Base-by-base conservation (phyloP, 192 early-diverging fungal genomes). In the Rhizophagus sp. region DNA sequence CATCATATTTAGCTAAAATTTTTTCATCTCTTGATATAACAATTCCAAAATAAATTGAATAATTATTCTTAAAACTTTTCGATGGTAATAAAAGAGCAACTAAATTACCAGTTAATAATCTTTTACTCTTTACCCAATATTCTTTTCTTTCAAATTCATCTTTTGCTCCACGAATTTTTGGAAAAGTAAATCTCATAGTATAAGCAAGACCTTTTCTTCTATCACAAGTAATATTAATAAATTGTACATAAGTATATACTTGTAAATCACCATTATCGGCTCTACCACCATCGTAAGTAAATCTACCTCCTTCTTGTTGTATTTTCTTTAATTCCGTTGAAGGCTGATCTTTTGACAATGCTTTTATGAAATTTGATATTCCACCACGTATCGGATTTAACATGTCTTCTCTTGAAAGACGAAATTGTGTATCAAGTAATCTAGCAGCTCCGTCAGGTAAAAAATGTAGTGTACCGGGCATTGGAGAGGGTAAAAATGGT, bases 401-500 rank as follows among this genome's bases (percentile, higher is more conserved):
- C 80, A 90, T 82, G 34, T 92, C 91, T 68, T 92, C 90, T 12
- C 91, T 78, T 24, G 90, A 82, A 6, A 92, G 79, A 0, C 90
- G 88, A 72, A 91, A 92, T 65, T 91, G 88, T 17, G 81, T 86
- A 80, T 92, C 90, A 11, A 91, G 25, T 36, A 88, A 83, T 10
- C 88, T 84, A 9, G 80, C 84, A 63, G 84, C 81, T 0, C 90
- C 91, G 39, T 50, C 34, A 5, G 82, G 77, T 2, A 90, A 64
- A 76, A 86, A 89, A 80, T 90, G 88, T 9, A 84, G 88, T 1
- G 83, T 72, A 41, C 81, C 81, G 5, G 73, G 70, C 13, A 80
- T 33, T 17, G 65, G 77, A 15, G 83, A 84, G 0, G 91, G 91
- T 27, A 92, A 73, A 76, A 83, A 87, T 0, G 90, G 88, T 15